phyloP scores from a whole-genome alignment of 2,329 filamentous ascomycete genomes.

The Pyricularia sp. region DNA sequence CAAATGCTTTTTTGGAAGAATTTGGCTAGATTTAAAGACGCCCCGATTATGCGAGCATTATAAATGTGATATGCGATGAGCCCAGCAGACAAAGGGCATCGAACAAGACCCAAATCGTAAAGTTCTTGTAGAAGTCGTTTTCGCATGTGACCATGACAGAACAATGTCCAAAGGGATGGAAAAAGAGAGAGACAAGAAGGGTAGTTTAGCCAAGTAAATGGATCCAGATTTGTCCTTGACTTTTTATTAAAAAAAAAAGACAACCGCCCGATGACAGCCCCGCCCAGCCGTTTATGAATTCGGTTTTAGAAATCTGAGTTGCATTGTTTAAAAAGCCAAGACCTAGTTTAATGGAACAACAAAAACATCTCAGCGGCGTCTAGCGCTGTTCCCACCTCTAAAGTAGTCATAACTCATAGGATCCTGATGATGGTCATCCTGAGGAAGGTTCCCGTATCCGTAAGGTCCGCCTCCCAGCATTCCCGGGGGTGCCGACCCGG shows the following conservation, averaged over 20 bases:
- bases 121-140: background rate
- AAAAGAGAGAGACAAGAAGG: background rate
- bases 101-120: background rate
- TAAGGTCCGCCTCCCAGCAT: slow-evolving; percentile 46
- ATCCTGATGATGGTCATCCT: slow-evolving; percentile 35
- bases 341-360: background rate
- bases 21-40: background rate
- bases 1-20: background rate
- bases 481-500: background rate
- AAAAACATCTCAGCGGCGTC: background rate
- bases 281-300: background rate
- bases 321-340: background rate
- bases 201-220: background rate
- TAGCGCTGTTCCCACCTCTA: slow-evolving; percentile 23
- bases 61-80: background rate
- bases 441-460: slow-evolving; percentile 51
- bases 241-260: background rate
- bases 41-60: background rate
- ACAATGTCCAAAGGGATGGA: background rate
- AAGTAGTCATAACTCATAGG: slow-evolving; percentile 50
- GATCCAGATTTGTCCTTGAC: background rate
- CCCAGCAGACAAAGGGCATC: background rate
- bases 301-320: background rate
- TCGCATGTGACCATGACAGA: background rate
- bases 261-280: background rate